These are phyloP conservation scores for Solanum appendiculatum DNA, from an alignment of 257 asterid species.

Conservation along the genomic window DNA sequence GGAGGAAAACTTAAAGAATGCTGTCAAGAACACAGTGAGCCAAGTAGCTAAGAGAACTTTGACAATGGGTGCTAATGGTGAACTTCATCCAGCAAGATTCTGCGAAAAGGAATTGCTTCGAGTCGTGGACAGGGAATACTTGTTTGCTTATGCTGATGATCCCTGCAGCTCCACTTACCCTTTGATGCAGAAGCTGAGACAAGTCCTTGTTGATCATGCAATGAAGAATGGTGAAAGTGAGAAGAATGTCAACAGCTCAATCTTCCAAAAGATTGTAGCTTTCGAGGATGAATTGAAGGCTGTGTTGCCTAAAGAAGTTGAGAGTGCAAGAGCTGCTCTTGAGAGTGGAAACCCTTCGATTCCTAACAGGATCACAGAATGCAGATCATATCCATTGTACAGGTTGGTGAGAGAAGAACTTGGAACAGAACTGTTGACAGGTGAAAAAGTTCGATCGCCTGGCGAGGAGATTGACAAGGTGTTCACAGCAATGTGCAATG, in stretches of 20 bases:
- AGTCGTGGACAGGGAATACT: constrained; percentile 31
- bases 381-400: constrained; percentile 75
- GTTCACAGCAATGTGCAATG: constrained; percentile 58
- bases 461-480: constrained; percentile 83
- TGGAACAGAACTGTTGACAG: constrained; percentile 43
- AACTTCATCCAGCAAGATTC: constrained; percentile 41
- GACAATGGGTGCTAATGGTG: constrained; percentile 30
- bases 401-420: constrained; percentile 55
- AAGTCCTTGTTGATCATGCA: constrained; percentile 42
- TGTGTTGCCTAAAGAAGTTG: constrained; percentile 34
- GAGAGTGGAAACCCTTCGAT: constrained; percentile 57
- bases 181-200: constrained; percentile 29
- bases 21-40: constrained; percentile 36
- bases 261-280: constrained; percentile 33
- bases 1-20: constrained; percentile 32
- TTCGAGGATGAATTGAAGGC: constrained; percentile 36
- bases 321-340: constrained; percentile 36
- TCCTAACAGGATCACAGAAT: constrained; percentile 45
- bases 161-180: constrained; percentile 37
- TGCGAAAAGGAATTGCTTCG: constrained; percentile 37
- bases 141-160: constrained; percentile 32
- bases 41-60: constrained; percentile 35
- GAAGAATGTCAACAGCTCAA: constrained; percentile 24
- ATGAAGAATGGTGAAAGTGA: constrained; percentile 29
- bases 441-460: constrained; percentile 61